These are phyloP conservation scores for Scutellaria barbata DNA, from an alignment of 257 asterid genomes.

Conservation along the genomic window DNA sequence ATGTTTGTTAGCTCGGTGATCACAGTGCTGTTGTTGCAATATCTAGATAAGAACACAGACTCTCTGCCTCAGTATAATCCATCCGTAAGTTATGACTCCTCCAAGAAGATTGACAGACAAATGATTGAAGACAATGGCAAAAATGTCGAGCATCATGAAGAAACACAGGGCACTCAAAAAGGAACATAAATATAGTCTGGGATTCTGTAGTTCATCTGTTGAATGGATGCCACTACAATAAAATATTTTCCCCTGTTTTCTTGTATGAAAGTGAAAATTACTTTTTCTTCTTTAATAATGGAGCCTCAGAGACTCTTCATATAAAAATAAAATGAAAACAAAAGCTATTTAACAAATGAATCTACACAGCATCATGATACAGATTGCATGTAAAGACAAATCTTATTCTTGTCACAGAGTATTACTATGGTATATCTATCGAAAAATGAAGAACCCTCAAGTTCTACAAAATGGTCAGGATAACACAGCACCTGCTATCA, in stretches of 20 bases:
- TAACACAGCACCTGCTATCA: constrained; percentile 28
- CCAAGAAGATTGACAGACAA: constrained; percentile 37
- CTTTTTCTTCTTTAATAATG: not conserved
- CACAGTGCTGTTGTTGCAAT: constrained; percentile 41
- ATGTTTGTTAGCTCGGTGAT: constrained; percentile 48
- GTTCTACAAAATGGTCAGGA: constrained; percentile 24
- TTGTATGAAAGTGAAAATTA: constrained; percentile 8
- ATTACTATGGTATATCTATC: not conserved
- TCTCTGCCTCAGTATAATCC: constrained; percentile 39
- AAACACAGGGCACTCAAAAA: constrained; percentile 22
- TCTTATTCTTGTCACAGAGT: constrained; percentile 8
- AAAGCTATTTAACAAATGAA: not conserved
- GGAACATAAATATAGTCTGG: constrained; percentile 18
- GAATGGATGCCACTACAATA: constrained; percentile 5
- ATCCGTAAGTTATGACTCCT: constrained; percentile 18
- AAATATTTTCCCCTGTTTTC: constrained; percentile 21
- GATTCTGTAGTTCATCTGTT: constrained; percentile 20
- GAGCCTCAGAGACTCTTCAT: not conserved
- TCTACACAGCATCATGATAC: constrained; percentile 7
- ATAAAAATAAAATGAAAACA: constrained; percentile 5
- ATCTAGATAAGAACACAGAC: constrained; percentile 41
- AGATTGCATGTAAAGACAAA: not conserved
- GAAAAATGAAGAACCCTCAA: constrained; percentile 11
- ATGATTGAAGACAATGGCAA: constrained; percentile 16
- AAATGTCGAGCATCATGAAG: constrained; percentile 21